Evolutionary conservation across 2,329 filamentous ascomycete genomes (phyloP), one percentile per base, ranked within the genome.

Genomic region (Aspergillus jensenii): DNA sequence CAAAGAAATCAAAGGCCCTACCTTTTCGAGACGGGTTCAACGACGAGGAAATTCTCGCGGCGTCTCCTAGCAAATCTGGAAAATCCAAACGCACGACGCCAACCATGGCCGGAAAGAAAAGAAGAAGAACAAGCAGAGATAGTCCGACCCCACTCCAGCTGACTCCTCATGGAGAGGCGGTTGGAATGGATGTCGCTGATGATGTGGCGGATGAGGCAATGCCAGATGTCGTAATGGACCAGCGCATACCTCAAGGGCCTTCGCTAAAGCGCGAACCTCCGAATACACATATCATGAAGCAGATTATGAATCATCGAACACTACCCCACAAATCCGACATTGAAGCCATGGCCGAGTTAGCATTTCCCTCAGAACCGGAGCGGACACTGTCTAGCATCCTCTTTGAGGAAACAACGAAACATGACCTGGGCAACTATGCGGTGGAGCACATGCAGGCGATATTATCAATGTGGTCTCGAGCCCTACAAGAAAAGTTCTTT

Each of bases 11-110:
- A n/a, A 78, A 74, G 60, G 70, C 71, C 6, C 71, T 80, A 1
- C 78, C 79, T 2, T 78, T 83, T 37, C 79, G 84, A 15, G 86
- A 88, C 73, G 86, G 86, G 17, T 88, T 88, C 66, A 83, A 87
- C 56, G 84, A 88, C 61, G 80, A 82, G 55, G 84, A 88, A 66
- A 79, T 87, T 8, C 71, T 81, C 56, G 76, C 81, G 60, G 69
- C 79, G 1, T 86, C 84, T 3, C 84, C 84, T 4, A 84, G 79
- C 52, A 85, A 81, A 63, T 76, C 78, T 8, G 71, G 70, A 7
- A 78, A 76, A 62, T 75, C 77, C 6, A 84, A 82, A 67, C 76
- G 80, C 44, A 71, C 72, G 11, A 87, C 84, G 1, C 84, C 85
- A 2, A 82, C 79, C 49, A 79, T 78, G 59, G 78, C 79, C n/a